Percentiles rank a stretch among this genome's conserved stretches.
These are phyloP conservation scores for Ambrosia trifida DNA, from an alignment of 129 eudicot genomes.

Conservation along the genomic window DNA sequence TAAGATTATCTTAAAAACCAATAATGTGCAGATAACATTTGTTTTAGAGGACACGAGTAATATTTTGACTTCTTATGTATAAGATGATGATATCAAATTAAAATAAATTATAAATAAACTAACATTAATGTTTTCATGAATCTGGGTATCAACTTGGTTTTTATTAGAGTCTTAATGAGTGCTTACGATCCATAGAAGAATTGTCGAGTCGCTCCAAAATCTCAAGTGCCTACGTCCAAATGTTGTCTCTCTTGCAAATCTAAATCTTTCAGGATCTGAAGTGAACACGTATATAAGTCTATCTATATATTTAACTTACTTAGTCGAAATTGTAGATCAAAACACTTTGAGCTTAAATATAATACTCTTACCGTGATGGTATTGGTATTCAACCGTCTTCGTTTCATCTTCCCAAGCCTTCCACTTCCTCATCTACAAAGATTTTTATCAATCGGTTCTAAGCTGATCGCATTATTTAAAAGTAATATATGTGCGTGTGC, in stretches of 20 bases:
- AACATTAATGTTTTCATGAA: not conserved
- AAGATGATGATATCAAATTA: not conserved
- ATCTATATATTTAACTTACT: not conserved
- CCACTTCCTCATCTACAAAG: conserved; percentile 64
- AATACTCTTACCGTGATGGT: conserved; percentile 44
- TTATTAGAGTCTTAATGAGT: not conserved
- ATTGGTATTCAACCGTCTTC: conserved; percentile 56
- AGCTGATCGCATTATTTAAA: not conserved
- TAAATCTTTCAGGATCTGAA: conserved; percentile 65
- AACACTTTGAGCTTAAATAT: not conserved
- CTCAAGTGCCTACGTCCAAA: conserved; percentile 65
- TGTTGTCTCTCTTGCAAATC: conserved; percentile 70
- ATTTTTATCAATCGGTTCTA: not conserved
- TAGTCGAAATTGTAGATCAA: not conserved
- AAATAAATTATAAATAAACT: not conserved
- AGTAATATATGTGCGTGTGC: not conserved
- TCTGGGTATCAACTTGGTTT: not conserved
- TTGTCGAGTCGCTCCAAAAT: conserved; percentile 58
- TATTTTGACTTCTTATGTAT: not conserved
- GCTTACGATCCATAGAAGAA: conserved; percentile 63
- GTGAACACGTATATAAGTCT: not conserved
- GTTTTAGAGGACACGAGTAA: not conserved
- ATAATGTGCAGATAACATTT: not conserved
- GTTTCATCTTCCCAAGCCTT: conserved; percentile 69
- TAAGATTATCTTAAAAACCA: not conserved